Evolutionary conservation across 1,284 basidiomycete genomes (phyloP), one percentile per base, ranked within the genome.

Genomic region (Sporisorium graminicola): DNA sequence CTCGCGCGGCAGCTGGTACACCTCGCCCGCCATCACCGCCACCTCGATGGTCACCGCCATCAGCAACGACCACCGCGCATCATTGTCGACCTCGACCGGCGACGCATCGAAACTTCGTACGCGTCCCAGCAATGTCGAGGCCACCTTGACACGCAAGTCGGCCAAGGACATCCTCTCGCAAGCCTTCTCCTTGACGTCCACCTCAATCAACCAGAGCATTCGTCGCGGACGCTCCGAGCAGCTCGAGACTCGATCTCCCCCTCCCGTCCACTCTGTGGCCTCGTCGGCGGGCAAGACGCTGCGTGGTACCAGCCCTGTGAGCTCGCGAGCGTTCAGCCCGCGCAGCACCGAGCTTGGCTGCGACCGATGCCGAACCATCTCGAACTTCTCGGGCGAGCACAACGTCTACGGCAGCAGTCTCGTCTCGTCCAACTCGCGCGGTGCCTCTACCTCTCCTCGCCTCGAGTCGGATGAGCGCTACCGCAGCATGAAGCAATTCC

Each of bases 251-350:
- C 64, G 69, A 40, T 79, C 76, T 8, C 78, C 79, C 5, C 73
- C 74, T 22, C 68, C 68, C n/a, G 55, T 43, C 27, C 76, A 74
- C 44, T 80, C 78, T 14, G 65, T 74, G 22, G 77, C 79, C 26
- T 80, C 78, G 22, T 81, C 79, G 13, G 75, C 79, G 3, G 70
- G 75, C 46, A 75, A 66, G 71, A 81, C 78, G 12, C 59, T 81
- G 26, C 69, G 72, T 20, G 79, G 67, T 2, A 42, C 24, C 37
- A 79, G 77, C 47, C 79, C 79, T 13, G 6, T 53, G 18, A 70
- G 66, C 60, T 64, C 58, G 56, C 69, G 65, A 43, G 62, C 68
- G 31, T 65, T 76, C 26, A 72, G 69, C 35, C 74, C 69, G 51
- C 54, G 56, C 58, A 65, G 58, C 62, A 72, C 54, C 35, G 69